These are phyloP conservation scores for Arabidopsis arenosa DNA, from an alignment of 345 rosid species.

Conservation along the genomic window DNA sequence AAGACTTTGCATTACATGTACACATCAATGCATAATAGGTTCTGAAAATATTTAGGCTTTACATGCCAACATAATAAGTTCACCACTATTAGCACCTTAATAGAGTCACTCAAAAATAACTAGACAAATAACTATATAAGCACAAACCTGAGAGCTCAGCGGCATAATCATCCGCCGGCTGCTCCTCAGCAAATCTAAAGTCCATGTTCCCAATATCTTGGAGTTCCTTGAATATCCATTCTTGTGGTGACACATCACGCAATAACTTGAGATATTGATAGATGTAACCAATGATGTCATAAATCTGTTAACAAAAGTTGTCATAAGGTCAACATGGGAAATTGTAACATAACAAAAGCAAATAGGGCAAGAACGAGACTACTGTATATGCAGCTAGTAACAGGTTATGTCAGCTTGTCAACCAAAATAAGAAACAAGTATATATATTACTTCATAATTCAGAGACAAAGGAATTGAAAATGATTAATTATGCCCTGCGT, in stretches of 20 bases:
- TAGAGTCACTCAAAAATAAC: slow-evolving; percentile 20
- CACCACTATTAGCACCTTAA: slow-evolving; percentile 10
- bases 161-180: slow-evolving; percentile 97
- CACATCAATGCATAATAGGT: slow-evolving; percentile 22
- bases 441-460: neutral
- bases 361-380: slow-evolving; percentile 1
- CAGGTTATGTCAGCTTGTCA: slow-evolving; percentile 20
- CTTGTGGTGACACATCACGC: slow-evolving; percentile 76
- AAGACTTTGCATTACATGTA: neutral
- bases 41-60: slow-evolving; percentile 5
- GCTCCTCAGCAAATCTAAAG: slow-evolving; percentile 92
- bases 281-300: slow-evolving; percentile 77
- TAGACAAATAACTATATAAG: slow-evolving; percentile 27
- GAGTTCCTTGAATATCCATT: slow-evolving; percentile 98
- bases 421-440: neutral
- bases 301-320: slow-evolving; percentile 56
- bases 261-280: slow-evolving; percentile 88
- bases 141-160: slow-evolving; percentile 87
- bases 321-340: slow-evolving; percentile 29
- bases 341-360: slow-evolving; percentile 20
- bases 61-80: slow-evolving; percentile 26
- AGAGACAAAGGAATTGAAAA: slow-evolving; percentile 25
- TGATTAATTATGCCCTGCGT: neutral
- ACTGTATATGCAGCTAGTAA: slow-evolving; percentile 19
- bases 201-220: slow-evolving; percentile 96